phyloP scores from a whole-genome alignment of 257 asterid species.

The Petunia axillaris region DNA sequence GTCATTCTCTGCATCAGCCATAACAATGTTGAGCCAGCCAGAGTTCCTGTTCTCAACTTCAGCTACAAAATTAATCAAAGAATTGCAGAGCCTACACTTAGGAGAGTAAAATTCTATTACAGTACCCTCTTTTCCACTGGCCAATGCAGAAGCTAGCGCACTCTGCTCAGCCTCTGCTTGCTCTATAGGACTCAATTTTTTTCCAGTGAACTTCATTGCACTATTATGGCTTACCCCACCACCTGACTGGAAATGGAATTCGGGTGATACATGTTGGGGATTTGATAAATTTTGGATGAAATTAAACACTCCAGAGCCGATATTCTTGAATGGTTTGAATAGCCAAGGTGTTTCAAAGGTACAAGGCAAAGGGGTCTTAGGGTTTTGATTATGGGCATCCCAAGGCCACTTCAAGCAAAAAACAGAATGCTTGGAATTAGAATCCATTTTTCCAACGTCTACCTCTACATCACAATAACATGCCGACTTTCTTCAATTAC shows the following conservation, averaged over 20 bases:
- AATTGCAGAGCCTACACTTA: slow-evolving; percentile 78
- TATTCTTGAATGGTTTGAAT: slow-evolving; percentile 57
- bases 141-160: slow-evolving; percentile 72
- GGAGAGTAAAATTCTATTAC: slow-evolving; percentile 85
- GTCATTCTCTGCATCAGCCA: slow-evolving; percentile 81
- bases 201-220: slow-evolving; percentile 20
- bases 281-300: slow-evolving; percentile 43
- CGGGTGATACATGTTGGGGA: slow-evolving; percentile 28
- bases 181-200: slow-evolving; percentile 47
- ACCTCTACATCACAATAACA: slow-evolving; percentile 2
- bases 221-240: slow-evolving; percentile 20
- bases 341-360: slow-evolving; percentile 71
- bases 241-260: slow-evolving; percentile 21
- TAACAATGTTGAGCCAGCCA: slow-evolving; percentile 74
- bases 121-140: slow-evolving; percentile 69
- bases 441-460: slow-evolving; percentile 37
- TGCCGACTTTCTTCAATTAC: slow-evolving; percentile 11
- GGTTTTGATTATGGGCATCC: slow-evolving; percentile 41
- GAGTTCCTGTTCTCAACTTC: slow-evolving; percentile 68
- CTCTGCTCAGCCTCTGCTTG: slow-evolving; percentile 83
- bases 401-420: slow-evolving; percentile 86
- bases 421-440: slow-evolving; percentile 45
- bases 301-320: slow-evolving; percentile 49
- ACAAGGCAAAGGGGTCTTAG: slow-evolving; percentile 46
- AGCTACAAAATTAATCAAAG: slow-evolving; percentile 60